A percentile compares a stretch with the other conserved stretches of the same genome.
Conservation (phyloP, 2,329 filamentous ascomycete genomes). For the Penicillium hordei region DNA sequence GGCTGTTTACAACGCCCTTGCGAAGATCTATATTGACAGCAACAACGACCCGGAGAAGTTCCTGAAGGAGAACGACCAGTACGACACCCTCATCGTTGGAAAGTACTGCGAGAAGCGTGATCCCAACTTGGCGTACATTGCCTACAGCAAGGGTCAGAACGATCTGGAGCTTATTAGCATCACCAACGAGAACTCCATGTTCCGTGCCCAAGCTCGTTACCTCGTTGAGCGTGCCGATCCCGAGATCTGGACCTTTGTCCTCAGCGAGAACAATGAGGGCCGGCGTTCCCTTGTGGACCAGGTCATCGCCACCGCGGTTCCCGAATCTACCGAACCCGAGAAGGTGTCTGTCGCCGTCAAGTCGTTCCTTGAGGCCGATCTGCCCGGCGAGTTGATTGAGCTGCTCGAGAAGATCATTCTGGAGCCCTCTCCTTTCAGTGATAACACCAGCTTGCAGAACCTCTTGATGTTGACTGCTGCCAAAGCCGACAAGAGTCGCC, state of each 20-base stretch:
- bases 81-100: constrained; percentile 86
- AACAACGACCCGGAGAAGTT: constrained; percentile 99
- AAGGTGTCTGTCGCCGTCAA: constrained; percentile 94
- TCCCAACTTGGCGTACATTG: constrained; percentile 90
- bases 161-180: constrained; percentile 96
- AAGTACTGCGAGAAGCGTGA: constrained; percentile 99
- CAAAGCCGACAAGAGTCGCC: constrained; percentile 90
- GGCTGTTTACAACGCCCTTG: constrained; percentile 93
- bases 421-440: constrained; percentile 98
- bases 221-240: constrained; percentile 83
- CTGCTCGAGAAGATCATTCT: constrained; percentile 98
- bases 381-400: constrained; percentile 93
- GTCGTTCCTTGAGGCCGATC: constrained; percentile 84
- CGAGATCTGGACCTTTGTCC: constrained; percentile 92
- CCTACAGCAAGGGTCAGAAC: constrained; percentile 95
- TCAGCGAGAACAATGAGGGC: constrained; percentile 94
- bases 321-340: constrained; percentile 86
- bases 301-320: constrained; percentile 91
- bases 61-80: constrained; percentile 94
- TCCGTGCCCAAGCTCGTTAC: constrained; percentile 94
- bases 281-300: constrained; percentile 92
- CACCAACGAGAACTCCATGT: constrained; percentile 99
- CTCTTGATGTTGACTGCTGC: constrained; percentile 93
- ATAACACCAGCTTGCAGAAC: constrained; percentile 96
- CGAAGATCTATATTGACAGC: constrained; percentile 98